Base-by-base conservation (phyloP, 78 protist species). In the Guillardia theta region DNA sequence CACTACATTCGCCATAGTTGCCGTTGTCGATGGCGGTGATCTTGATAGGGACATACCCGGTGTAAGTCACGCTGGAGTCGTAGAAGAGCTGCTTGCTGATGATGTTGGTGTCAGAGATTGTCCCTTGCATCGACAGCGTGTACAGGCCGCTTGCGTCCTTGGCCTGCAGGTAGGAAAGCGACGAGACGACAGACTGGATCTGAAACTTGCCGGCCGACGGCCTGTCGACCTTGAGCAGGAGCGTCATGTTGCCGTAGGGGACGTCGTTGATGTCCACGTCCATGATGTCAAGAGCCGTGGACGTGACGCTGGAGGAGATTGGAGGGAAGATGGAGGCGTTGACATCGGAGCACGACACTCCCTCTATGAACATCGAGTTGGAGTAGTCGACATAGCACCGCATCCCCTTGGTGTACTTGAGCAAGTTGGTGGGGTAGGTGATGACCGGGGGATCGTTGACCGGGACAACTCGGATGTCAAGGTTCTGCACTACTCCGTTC, bases 381-480 rank as follows among this genome's bases (percentile, higher is more conserved):
- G 41, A 36, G 8, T 33, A 24, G 41, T 70, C 83, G 24, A 27
- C 33, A 10, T 78, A 27, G 53, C 45, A 43, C 53, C 33, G 12
- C 5, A 33, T 36, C n/a, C 45, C 83, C 4, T 78, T 43, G 37
- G 33, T 8, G 9, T 78, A 78, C 41, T 22, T 36, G n/a, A 70
- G 6, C 41, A 33, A 22, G 1, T 70, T 43, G 0, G 41, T 1
- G 53, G 90, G 90, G 48, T 78, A 78, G 1, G 90, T 27, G 90
- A 78, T 78, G 33, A 6, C 44, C n/a, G 90, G 90, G 44, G 45
- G 43, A 36, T 78, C 90, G 33, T 78, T 78, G 90, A 78, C 48
- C 18, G 90, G 53, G 48, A 78, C 8, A n/a, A 78, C 90, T 10
- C 90, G 50, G 24, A 78, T 36, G 30, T 3, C 43, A 1, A 78